Evolutionary conservation across 805 yeast species (phyloP).

Genomic region (Pichia insulana): DNA sequence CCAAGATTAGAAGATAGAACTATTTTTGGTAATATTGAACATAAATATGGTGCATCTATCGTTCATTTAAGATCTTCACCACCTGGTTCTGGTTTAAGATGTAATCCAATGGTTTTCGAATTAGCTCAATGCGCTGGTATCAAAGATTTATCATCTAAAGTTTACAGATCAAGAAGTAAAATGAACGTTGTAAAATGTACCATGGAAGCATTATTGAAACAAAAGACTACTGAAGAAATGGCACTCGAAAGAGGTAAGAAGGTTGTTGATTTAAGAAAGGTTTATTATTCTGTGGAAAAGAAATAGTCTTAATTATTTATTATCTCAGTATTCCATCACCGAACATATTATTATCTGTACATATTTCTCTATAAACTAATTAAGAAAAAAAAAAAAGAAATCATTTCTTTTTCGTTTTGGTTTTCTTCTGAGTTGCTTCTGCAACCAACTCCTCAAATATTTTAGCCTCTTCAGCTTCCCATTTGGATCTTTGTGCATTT

Average conservation of each 20-base stretch:
- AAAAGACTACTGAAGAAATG: conserved; percentile 75
- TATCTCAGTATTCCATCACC: neutral
- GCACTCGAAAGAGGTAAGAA: conserved; percentile 92
- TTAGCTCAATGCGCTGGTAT: conserved; percentile 91
- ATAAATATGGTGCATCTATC: conserved; percentile 81
- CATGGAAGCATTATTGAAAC: conserved; percentile 73
- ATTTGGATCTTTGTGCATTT: conserved; percentile 61
- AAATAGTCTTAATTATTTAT: neutral
- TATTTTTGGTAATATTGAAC: conserved; percentile 71
- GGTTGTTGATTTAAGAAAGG: conserved; percentile 84
- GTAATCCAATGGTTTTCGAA: conserved; percentile 82
- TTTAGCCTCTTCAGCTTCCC: conserved; percentile 87
- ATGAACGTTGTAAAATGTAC: conserved; percentile 92
- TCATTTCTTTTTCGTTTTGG: conserved; percentile 44
- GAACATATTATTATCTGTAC: conserved; percentile 1
- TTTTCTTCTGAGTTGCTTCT: conserved; percentile 61
- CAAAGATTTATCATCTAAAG: conserved; percentile 85
- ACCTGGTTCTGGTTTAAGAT: conserved; percentile 88
- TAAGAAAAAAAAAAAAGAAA: neutral
- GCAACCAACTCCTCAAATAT: conserved; percentile 89
- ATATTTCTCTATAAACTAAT: neutral
- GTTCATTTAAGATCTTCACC: conserved; percentile 80
- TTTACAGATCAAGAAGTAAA: conserved; percentile 84
- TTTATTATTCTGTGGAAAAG: conserved; percentile 48
- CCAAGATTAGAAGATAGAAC: conserved; percentile 91